Evolutionary conservation across 2,329 filamentous ascomycete genomes (phyloP), one percentile per base, ranked within the genome.

Genomic region (Cryphonectria radicalis): DNA sequence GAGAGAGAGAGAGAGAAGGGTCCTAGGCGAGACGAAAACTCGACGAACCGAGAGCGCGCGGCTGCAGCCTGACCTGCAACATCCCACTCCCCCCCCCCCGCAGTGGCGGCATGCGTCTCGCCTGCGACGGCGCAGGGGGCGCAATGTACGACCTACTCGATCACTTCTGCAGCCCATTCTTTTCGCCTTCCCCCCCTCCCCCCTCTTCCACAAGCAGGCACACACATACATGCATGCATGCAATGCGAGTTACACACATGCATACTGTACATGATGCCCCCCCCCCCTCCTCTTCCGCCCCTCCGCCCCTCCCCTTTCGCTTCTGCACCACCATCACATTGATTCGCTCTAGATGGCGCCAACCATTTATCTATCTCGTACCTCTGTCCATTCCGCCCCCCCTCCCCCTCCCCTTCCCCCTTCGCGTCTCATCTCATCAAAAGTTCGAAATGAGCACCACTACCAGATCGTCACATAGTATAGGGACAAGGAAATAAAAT

Each of bases 21-120:
- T 3, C 8, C 28, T 14, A 6, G 13, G 14, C 13, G 28, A 19
- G 55, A 32, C 25, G 28, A 59, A 28, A 19, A 32, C 55, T 19
- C 13, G 55, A 17, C 14, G 28, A 7, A 22, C 19, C 1, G 19
- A 22, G 46, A 1, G 25, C 59, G 59, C 35, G 59, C 32, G 59
- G 59, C 59, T 62, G 35, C 59, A 59, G 55, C 55, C 55, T 59
- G 55, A n/a, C 55, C 55, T 62, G 59, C 59, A 32, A 40, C 35
- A 60, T 60, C 50, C 60, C 32, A 37, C 40, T 35, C 46, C 35
- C 14, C 13, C 35, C 14, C 13, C 37, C 13, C 55, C 46, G 66
- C 62, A 69, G 66, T 66, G 66, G 70, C 66, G 50, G 66, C 17
- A 70, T 72, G 70, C 70, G 63, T 50, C 64, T 72, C 64, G 68